Evolutionary conservation across 164 flowering plant genomes (phyloP).

Genomic region (grape (Vitis vinifera)): ASM3070453v1 NC_081812.1:4681501-4682000

Average conservation of each 20-base stretch:
- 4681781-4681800: background rate
- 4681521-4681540: constrained; percentile 14
- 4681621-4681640: constrained; percentile 6
- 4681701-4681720: constrained; percentile 20
- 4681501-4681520: background rate
- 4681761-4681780: no score
- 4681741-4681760: background rate
- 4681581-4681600: constrained; percentile 5
- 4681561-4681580: constrained; percentile 10
- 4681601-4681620: constrained; percentile 14
- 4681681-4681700: constrained; percentile 44
- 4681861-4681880: no score
- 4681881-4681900: no score
- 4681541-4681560: constrained; percentile 1
- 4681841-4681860: no score
- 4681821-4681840: no score
- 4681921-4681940: no score
- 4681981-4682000: no score
- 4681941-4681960: no score
- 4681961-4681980: no score
- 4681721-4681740: constrained; percentile 20
- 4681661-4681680: constrained; percentile 13
- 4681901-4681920: no score
- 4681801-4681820: background rate
- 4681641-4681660: background rate